phyloP scores from a whole-genome alignment of 768 basidiomycete genomes.

The Coprinopsis strossmayeri region DNA sequence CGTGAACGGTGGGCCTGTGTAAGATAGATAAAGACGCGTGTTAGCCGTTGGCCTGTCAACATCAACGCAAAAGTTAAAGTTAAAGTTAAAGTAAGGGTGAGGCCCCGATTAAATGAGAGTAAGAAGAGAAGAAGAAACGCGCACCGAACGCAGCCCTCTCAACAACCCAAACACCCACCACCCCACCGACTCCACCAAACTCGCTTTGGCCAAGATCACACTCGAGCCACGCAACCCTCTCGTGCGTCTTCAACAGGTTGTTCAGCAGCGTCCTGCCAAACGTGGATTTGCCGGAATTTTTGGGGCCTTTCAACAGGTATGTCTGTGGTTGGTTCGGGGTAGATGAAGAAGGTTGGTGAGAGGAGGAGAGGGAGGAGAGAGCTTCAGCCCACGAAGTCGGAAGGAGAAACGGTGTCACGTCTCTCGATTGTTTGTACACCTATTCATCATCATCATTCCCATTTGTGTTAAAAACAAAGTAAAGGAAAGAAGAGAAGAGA shows the following conservation, averaged over 20 bases:
- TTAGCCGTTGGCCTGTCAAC: too few species aligned
- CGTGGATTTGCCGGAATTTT: conserved; percentile 87
- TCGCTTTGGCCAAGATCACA: conserved; percentile 94
- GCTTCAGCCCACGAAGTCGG: conserved; percentile 32
- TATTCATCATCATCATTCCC: too few species aligned
- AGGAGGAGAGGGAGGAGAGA: conserved; percentile 21
- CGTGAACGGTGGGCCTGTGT: conserved; percentile 78
- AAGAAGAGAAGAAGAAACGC: background rate
- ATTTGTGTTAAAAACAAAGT: too few species aligned
- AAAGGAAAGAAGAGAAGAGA: background rate
- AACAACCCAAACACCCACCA: conserved; percentile 74
- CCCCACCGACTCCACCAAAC: conserved; percentile 81
- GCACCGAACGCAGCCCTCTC: conserved; percentile 66
- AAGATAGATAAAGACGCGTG: background rate
- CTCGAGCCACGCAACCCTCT: conserved; percentile 84
- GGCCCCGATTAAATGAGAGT: too few species aligned
- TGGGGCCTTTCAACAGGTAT: conserved; percentile 76
- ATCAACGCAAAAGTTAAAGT: too few species aligned
- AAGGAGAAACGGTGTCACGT: conserved; percentile 30
- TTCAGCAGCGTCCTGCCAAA: conserved; percentile 75
- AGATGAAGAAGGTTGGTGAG: background rate
- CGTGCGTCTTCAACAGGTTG: conserved; percentile 52
- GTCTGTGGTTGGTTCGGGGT: conserved; percentile 21
- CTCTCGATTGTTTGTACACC: conserved; percentile 30
- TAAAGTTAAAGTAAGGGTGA: too few species aligned